Evolutionary conservation across 768 basidiomycete species (phyloP), one percentile per base, ranked within the genome.

Genomic region (Steccherinum ochraceum): DNA sequence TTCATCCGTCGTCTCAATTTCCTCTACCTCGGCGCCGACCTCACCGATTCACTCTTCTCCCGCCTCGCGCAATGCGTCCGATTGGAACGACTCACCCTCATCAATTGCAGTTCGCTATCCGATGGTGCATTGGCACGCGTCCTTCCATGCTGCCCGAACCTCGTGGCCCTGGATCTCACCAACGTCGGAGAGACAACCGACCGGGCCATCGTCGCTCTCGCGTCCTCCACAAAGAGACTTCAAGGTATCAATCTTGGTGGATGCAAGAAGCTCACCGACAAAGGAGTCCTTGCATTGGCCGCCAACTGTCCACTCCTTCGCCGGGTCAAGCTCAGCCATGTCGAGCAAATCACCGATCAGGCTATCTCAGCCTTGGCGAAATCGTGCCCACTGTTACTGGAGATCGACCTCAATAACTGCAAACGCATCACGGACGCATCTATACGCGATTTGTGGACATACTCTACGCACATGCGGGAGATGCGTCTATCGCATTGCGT

Each of bases 1-100:
- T 92, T 95, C 63, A 84, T 98, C 56, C 85, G 92, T 24, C 84
- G 96, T 43, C 80, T 99, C 63, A 96, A 98, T 65, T 88, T 98
- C 63, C 75, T 85, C 48, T 76, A 77, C 46, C 72, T 97, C 35
- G 81, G 81, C 25, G 64, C 71, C 19, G 77, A 81, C 55, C 79
- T 97, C 60, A 78, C 73, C 40, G 89, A 93, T 67, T 78, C 84
- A 53, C 74, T 87, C 51, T 80, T 96, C 63, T 69, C 74, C 45
- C 76, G 83, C 44, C 80, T 95, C 56, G 73, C 78, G 35, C 76
- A 74, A 48, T 96, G 93, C 68, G 76, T 82, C 58, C 75, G 89
- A 45, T 77, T 94, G 47, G 94, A 96, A 68, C 84, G 93, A 47
- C 78, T 97, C 55, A 93, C 90, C 12, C 81, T 96, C 48, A 84